Evolutionary conservation across 495 filamentous ascomycete species (phyloP).

Genomic region (Podospora appendiculata): DNA sequence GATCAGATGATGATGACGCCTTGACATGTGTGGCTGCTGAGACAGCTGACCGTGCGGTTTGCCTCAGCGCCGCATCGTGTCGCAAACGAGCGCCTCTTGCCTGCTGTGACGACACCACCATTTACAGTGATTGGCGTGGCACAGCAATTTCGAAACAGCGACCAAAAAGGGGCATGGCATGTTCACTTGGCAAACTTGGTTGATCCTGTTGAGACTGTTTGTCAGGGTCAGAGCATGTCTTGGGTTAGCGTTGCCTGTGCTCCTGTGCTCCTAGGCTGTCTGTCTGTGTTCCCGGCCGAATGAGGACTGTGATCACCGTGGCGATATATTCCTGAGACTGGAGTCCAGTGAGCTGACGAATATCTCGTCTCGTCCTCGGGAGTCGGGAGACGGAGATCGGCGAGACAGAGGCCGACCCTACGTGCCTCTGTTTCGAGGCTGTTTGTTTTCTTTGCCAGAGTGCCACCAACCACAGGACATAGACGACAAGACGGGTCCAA

Average conservation of each 20-base stretch:
- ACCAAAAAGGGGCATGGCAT: no score
- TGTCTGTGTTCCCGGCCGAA: neutral
- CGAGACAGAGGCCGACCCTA: neutral
- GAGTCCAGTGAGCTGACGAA: neutral
- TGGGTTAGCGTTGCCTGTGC: neutral
- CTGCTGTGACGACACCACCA: no score
- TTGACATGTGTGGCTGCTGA: no score
- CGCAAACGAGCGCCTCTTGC: no score
- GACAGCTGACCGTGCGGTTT: no score
- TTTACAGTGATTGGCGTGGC: no score
- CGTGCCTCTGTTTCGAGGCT: neutral
- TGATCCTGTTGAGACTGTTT: neutral
- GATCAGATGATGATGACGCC: no score
- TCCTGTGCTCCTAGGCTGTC: neutral
- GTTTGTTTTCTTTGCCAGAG: neutral
- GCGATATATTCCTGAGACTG: neutral
- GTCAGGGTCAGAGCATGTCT: neutral
- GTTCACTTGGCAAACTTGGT: neutral
- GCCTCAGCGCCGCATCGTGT: no score
- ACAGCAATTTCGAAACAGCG: no score
- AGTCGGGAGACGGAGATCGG: neutral
- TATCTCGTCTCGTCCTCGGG: neutral
- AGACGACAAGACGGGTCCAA: no score
- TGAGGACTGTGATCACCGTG: neutral
- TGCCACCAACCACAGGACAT: no score